Base-by-base conservation (phyloP, 176 grass and related monocot species). In the Cenchrus americanus region DNA sequence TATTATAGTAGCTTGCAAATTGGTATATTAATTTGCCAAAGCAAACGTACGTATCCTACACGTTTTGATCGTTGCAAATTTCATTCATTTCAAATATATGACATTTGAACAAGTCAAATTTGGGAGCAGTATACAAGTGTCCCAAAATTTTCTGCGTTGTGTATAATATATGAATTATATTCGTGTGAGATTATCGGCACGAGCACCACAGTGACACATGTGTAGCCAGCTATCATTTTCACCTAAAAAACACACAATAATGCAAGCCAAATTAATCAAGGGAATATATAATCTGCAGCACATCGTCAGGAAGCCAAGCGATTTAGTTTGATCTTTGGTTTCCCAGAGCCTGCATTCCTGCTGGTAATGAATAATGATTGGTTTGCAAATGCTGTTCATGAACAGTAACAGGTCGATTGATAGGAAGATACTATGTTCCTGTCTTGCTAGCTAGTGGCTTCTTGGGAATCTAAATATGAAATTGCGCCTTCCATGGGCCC, bases 361-460 rank as follows among this genome's bases (percentile, higher is more conserved):
- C 21, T 8, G 53, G 18, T 21, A 18, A 57, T 21, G 53, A 37
- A 37, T 37, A 37, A 37, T 37, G 34, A 37, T 37, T 37, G 53
- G 53, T 19, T 57, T 27, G 32, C 30, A 27, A 41, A 43, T 67
- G 15, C 3, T 64, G 42, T 65, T 19, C 44, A 62, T 50, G 24
- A 40, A 66, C 24, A 65, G 43, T 49, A 19, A 19, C 5, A 79
- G 62, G 5, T 42, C 27, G 6, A 46, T 23, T 71, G 66, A 71
- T 22, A 62, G 1, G 55, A 23, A 24, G 42, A 48, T 13, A 24
- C 3, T 73, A 0, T 65, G 59, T 74, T 73, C 22, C 68, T 86
- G 80, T 80, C 66, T 80, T 71, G 54, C 75, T 73, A 86, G 54
- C 75, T 73, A 86, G 75, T 86, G 66, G 58, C 32, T 80, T 57